These are phyloP conservation scores for Gracilaria gracilis DNA, from an alignment of 23 red algal species.

Conservation along the genomic window DNA sequence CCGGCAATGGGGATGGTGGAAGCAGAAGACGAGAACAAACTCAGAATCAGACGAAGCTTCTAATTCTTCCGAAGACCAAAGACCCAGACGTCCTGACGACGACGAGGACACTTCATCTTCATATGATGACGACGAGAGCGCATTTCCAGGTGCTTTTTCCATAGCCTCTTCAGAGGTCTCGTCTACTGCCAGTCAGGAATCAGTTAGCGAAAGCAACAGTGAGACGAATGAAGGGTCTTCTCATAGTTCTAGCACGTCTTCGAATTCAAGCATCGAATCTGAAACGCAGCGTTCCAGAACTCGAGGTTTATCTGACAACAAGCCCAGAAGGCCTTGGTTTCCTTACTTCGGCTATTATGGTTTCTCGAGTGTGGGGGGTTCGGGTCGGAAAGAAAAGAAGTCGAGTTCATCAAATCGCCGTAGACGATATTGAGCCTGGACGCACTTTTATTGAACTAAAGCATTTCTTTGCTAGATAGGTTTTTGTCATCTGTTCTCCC, in stretches of 20 bases:
- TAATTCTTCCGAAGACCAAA: background rate
- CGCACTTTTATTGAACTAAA: background rate
- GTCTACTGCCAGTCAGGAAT: background rate
- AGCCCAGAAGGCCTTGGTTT: background rate
- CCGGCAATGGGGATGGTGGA: slow-evolving; percentile 1
- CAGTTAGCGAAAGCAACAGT: background rate
- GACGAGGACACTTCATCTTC: background rate
- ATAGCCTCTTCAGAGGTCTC: background rate
- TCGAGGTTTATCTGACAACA: background rate
- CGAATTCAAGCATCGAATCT: background rate
- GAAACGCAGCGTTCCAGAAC: background rate
- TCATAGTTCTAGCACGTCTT: background rate
- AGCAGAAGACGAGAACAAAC: background rate
- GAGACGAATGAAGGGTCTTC: background rate
- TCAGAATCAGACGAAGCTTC: background rate
- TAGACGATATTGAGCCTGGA: background rate
- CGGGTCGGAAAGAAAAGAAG: background rate
- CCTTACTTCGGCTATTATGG: background rate
- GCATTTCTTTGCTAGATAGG: background rate
- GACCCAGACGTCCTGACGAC: background rate
- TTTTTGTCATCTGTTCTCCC: no score
- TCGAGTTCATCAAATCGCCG: background rate
- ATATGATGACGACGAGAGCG: background rate
- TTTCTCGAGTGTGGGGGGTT: background rate
- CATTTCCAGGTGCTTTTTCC: background rate